Evolutionary conservation across 768 basidiomycete species (phyloP).

Genomic region (Tremella fuciformis): DNA sequence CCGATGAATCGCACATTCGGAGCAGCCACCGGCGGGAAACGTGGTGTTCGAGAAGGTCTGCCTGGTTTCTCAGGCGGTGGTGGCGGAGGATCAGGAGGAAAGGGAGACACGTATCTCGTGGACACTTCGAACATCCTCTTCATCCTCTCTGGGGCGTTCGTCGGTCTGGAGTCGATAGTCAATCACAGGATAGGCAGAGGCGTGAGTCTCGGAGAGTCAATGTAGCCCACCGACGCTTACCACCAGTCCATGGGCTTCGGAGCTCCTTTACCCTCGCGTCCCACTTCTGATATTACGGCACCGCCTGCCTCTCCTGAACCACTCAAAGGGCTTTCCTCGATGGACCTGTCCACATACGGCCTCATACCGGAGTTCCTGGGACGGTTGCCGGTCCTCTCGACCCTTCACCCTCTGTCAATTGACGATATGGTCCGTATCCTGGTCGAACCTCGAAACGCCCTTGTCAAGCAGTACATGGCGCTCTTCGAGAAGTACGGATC

Average conservation of each 20-base stretch:
- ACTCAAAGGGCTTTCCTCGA: constrained; percentile 33
- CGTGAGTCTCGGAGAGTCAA: constrained; percentile 57
- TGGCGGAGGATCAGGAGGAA: constrained; percentile 36
- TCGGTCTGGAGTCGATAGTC: constrained; percentile 80
- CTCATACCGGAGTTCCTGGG: constrained; percentile 95
- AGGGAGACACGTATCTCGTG: constrained; percentile 49
- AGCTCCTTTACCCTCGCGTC: constrained; percentile 54
- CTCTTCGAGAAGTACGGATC: constrained; percentile 79
- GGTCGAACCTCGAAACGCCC: constrained; percentile 84
- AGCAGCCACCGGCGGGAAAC: constrained; percentile 27
- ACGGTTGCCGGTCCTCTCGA: constrained; percentile 85
- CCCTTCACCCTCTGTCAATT: constrained; percentile 73
- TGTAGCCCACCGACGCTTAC: constrained; percentile 6
- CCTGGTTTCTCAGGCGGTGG: constrained; percentile 45
- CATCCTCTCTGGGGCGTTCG: constrained; percentile 90
- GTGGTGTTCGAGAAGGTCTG: constrained; percentile 48
- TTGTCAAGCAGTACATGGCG: constrained; percentile 83
- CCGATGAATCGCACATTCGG: constrained; percentile 37
- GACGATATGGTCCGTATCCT: constrained; percentile 83
- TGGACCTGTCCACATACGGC: constrained; percentile 84
- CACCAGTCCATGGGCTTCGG: constrained; percentile 87
- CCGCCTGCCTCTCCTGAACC: constrained; percentile 9
- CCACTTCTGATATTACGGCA: not conserved
- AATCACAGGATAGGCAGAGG: constrained; percentile 77
- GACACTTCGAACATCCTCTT: constrained; percentile 78